Conservation (phyloP, 345 rosid species). For the Punica granatum region DNA sequence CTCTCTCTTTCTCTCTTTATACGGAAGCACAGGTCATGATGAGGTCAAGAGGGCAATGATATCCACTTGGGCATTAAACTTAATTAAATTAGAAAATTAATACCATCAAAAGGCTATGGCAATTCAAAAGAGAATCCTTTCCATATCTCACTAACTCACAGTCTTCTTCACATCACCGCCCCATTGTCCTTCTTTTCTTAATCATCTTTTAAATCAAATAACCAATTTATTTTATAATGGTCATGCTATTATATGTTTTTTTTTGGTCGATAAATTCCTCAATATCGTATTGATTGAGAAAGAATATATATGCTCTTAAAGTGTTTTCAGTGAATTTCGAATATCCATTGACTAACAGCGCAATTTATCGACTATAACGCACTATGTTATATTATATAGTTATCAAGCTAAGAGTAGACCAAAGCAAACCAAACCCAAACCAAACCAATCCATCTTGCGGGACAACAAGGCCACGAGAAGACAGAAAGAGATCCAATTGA, state of each 20-base stretch:
- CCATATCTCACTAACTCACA: no score
- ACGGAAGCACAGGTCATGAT: conserved; percentile 16
- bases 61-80: conserved; percentile 24
- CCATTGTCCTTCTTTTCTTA: no score
- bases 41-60: conserved; percentile 34
- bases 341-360: not conserved
- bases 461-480: conserved; percentile 1
- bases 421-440: conserved; percentile 9
- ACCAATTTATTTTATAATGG: no score
- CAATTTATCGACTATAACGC: no score
- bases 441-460: conserved; percentile 3
- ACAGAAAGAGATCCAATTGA: not conserved
- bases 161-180: no score
- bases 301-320: no score
- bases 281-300: no score
- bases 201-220: no score
- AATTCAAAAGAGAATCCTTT: conserved; percentile 7
- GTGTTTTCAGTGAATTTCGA: no score
- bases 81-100: not conserved
- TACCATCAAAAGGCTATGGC: not conserved
- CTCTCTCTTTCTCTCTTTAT: not conserved
- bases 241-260: no score
- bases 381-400: not conserved
- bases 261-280: no score
- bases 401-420: not conserved